phyloP scores from a whole-genome alignment of 495 filamentous ascomycete species.

The Neurospora sp. region DNA sequence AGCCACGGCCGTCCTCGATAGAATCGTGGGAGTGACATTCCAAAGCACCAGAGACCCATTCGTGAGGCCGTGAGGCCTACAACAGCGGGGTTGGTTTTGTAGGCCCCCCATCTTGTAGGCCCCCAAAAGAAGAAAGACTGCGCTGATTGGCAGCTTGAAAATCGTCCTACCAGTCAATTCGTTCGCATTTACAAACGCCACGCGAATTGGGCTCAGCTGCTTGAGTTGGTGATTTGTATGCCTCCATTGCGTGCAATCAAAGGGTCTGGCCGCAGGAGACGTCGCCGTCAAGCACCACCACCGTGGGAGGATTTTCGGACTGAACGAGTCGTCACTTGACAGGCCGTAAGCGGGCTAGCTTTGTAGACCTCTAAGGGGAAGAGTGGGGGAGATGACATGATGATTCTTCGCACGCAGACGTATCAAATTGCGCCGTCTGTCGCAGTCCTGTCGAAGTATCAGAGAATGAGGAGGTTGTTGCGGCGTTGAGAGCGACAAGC shows the following conservation, averaged over 20 bases:
- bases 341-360: not conserved
- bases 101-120: not conserved
- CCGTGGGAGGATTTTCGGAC: not conserved
- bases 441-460: not conserved
- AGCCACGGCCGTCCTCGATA: not conserved
- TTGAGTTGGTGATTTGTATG: not conserved
- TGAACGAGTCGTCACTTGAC: not conserved
- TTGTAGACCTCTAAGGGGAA: not conserved
- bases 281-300: not conserved
- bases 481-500: too few species aligned
- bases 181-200: not conserved
- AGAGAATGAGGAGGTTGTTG: not conserved
- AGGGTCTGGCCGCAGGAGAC: not conserved
- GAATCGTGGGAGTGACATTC: not conserved
- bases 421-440: not conserved
- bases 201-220: not conserved
- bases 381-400: not conserved
- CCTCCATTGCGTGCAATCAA: not conserved
- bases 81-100: not conserved
- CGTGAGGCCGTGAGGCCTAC: not conserved
- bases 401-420: not conserved
- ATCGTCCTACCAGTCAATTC: not conserved
- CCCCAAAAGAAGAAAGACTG: not conserved
- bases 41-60: not conserved
- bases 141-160: not conserved